Evolutionary conservation across 208 protist genomes (phyloP).

Genomic region (Trypanosoma boissoni): DNA sequence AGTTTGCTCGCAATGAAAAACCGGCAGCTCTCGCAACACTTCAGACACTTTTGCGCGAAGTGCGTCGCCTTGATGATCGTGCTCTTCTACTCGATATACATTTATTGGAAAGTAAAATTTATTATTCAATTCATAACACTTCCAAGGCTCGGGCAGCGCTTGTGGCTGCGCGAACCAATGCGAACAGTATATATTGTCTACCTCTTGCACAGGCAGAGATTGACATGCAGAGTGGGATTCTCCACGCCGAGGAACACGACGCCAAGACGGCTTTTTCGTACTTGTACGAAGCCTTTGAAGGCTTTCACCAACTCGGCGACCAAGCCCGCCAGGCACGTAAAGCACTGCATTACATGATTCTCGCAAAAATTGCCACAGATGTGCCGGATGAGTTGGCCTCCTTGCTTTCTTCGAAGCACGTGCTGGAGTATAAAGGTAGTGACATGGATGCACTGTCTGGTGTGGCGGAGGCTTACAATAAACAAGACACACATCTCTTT

Average conservation of each 20-base stretch:
- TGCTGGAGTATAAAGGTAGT: slow-evolving; percentile 91
- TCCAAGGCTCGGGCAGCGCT: slow-evolving; percentile 94
- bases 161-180: slow-evolving; percentile 95
- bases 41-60: slow-evolving; percentile 88
- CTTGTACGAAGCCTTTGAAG: slow-evolving; percentile 99
- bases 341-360: slow-evolving; percentile 97
- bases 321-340: slow-evolving; percentile 78
- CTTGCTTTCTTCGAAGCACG: slow-evolving; percentile 81
- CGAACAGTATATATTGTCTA: slow-evolving; percentile 98
- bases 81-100: slow-evolving; percentile 97
- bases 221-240: slow-evolving; percentile 95
- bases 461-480: slow-evolving; percentile 93
- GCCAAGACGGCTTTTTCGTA: slow-evolving; percentile 98
- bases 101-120: slow-evolving; percentile 95
- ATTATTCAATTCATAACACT: slow-evolving; percentile 93
- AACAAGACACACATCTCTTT: slow-evolving; percentile 94
- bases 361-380: slow-evolving; percentile 93
- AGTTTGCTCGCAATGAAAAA: slow-evolving; percentile 87
- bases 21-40: slow-evolving; percentile 79
- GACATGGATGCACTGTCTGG: slow-evolving; percentile 93
- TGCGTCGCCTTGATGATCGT: slow-evolving; percentile 98
- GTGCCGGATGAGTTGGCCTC: slow-evolving; percentile 67
- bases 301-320: slow-evolving; percentile 90
- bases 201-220: slow-evolving; percentile 97
- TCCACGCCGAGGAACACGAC: slow-evolving; percentile 98